phyloP scores from a whole-genome alignment of 2,329 filamentous ascomycete species.

The Thermomyces lanuginosus region DNA sequence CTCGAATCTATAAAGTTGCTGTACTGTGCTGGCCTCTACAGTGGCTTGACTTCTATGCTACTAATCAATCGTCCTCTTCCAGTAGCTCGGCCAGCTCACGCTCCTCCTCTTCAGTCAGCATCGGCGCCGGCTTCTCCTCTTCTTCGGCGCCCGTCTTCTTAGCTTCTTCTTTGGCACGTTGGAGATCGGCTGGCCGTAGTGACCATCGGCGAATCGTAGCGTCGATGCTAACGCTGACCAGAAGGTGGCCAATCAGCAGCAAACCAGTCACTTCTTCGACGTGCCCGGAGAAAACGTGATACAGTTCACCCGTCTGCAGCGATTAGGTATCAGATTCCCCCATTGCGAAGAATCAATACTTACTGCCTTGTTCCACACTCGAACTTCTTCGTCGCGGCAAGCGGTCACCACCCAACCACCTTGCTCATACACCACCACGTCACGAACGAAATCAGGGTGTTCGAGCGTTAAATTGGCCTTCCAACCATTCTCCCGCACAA shows the following conservation, averaged over 20 bases:
- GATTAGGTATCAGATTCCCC: no score
- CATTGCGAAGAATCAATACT: slow-evolving; percentile 8
- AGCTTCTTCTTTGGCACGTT: slow-evolving; percentile 38
- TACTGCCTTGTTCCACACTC: slow-evolving; percentile 61
- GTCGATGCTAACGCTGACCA: slow-evolving; percentile 80
- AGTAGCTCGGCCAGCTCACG: slow-evolving; percentile 82
- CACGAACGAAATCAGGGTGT: slow-evolving; percentile 83
- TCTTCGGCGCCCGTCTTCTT: slow-evolving; percentile 28
- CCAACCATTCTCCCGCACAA: slow-evolving; percentile 54
- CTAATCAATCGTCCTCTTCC: slow-evolving; percentile 46
- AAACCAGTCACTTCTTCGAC: slow-evolving; percentile 85
- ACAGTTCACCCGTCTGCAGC: slow-evolving; percentile 47
- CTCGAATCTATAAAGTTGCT: no score
- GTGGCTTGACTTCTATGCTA: no score
- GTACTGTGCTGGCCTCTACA: no score
- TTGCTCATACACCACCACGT: slow-evolving; percentile 52
- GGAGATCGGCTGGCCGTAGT: slow-evolving; percentile 45
- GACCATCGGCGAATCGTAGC: slow-evolving; percentile 76
- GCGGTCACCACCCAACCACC: slow-evolving; percentile 71
- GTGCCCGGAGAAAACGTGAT: slow-evolving; percentile 64
- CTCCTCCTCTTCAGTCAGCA: slow-evolving; percentile 77
- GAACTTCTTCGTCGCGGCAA: slow-evolving; percentile 78
- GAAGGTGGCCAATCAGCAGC: slow-evolving; percentile 39
- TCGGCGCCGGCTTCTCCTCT: slow-evolving; percentile 32
- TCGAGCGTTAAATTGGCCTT: slow-evolving; percentile 52